These are phyloP conservation scores for Melastoma candidum DNA, from an alignment of 441 rosid species.

Conservation along the genomic window DNA sequence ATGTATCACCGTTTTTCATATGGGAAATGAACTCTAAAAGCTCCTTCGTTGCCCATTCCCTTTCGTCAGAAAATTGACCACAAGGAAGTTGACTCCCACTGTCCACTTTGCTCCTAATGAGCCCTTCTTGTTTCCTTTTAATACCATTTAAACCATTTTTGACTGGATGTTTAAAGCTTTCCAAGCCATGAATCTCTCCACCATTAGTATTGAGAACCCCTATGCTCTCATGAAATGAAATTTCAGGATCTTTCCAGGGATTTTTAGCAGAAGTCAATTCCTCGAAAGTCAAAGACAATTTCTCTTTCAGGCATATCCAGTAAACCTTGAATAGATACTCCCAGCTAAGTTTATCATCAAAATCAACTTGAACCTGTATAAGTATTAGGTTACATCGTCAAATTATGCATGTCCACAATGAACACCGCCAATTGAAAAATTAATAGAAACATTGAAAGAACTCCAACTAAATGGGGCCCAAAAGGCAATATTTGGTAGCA, in stretches of 20 bases:
- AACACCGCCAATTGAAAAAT: too few relatives aligned
- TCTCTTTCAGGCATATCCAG: constrained; percentile 73
- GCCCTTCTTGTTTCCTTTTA: constrained; percentile 31
- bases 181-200: constrained; percentile 24
- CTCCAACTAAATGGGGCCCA: too few relatives aligned
- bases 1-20: constrained; percentile 68
- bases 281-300: constrained; percentile 54
- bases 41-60: constrained; percentile 76
- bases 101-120: constrained; percentile 23
- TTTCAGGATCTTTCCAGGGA: constrained; percentile 49
- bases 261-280: constrained; percentile 57
- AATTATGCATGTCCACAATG: too few relatives aligned
- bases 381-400: not conserved
- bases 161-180: constrained; percentile 26
- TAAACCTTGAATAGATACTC: constrained; percentile 98
- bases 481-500: too few relatives aligned
- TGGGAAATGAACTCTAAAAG: constrained; percentile 80
- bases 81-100: constrained; percentile 6
- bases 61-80: constrained; percentile 23
- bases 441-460: too few relatives aligned
- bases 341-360: constrained; percentile 97
- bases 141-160: constrained; percentile 41
- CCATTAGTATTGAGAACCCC: constrained; percentile 21
- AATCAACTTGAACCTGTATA: constrained; percentile 93
- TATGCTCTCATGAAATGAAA: constrained; percentile 23